These are phyloP conservation scores for Phaseolus coccineus DNA, from an alignment of 331 rosid genomes.

Conservation along the genomic window DNA sequence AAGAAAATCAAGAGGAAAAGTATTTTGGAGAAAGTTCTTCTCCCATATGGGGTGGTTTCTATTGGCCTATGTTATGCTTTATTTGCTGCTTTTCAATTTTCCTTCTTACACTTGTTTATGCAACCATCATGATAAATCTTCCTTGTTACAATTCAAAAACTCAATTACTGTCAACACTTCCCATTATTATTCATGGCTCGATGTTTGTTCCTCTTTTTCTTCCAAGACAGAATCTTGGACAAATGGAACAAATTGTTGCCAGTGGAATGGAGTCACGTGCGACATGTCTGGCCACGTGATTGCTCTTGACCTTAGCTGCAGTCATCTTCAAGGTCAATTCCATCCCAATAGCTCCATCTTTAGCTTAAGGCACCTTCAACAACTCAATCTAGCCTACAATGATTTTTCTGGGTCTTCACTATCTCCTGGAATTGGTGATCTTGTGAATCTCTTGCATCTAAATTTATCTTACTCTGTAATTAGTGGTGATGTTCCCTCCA, in stretches of 20 bases:
- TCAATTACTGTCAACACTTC: neutral
- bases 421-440: neutral
- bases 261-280: conserved; percentile 42
- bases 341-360: conserved; percentile 43
- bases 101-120: conserved; percentile 14
- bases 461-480: neutral
- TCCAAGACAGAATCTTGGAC: conserved; percentile 25
- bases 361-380: conserved; percentile 36
- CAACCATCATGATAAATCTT: neutral
- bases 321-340: neutral
- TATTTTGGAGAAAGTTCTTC: too few species aligned
- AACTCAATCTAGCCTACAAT: conserved; percentile 34
- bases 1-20: too few species aligned
- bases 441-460: conserved; percentile 13
- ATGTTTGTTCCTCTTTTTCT: neutral
- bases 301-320: conserved; percentile 31
- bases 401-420: neutral
- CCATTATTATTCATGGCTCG: rapidly evolving
- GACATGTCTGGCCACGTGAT: conserved; percentile 17
- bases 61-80: neutral
- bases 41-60: neutral
- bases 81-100: neutral
- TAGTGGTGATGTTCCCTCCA: conserved; percentile 6
- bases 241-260: conserved; percentile 14
- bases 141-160: conserved; percentile 35